Percentiles rank a stretch among this genome's conserved stretches.
Conservation (phyloP, 257 asterid species). For the Petunia secreta region DNA sequence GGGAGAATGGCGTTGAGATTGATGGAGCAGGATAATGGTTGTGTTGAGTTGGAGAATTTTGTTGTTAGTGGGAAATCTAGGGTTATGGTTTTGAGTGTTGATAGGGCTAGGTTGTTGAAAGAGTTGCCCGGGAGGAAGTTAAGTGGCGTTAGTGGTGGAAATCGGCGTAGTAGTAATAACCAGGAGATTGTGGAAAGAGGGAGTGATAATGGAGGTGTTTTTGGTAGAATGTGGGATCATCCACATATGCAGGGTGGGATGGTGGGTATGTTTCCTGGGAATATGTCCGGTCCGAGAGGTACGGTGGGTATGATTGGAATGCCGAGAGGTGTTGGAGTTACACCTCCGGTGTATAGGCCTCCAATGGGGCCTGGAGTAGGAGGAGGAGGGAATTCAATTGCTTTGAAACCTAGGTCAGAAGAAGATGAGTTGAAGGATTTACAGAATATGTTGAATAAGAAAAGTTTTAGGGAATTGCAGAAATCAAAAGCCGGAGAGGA, state of each 20-base stretch:
- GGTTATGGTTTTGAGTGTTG: slow-evolving; percentile 81
- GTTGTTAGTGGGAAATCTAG: slow-evolving; percentile 84
- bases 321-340: slow-evolving; percentile 89
- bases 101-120: slow-evolving; percentile 72
- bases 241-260: slow-evolving; percentile 34
- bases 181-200: slow-evolving; percentile 42
- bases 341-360: slow-evolving; percentile 84
- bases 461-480: slow-evolving; percentile 87
- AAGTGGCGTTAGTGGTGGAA: slow-evolving; percentile 50
- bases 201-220: slow-evolving; percentile 48
- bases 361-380: slow-evolving; percentile 53
- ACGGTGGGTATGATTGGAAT: slow-evolving; percentile 79
- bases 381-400: slow-evolving; percentile 46
- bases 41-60: slow-evolving; percentile 83
- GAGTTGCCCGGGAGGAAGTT: slow-evolving; percentile 85
- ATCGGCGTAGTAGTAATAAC: slow-evolving; percentile 25
- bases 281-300: slow-evolving; percentile 65
- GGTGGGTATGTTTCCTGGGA: slow-evolving; percentile 45
- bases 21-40: slow-evolving; percentile 87
- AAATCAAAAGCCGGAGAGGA: slow-evolving; percentile 96
- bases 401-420: slow-evolving; percentile 81
- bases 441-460: slow-evolving; percentile 84
- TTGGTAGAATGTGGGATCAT: slow-evolving; percentile 65
- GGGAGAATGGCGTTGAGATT: slow-evolving; percentile 89
- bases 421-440: slow-evolving; percentile 96